Evolutionary conservation across 768 basidiomycete genomes (phyloP).

Genomic region (Hydnomerulius pinastri): DNA sequence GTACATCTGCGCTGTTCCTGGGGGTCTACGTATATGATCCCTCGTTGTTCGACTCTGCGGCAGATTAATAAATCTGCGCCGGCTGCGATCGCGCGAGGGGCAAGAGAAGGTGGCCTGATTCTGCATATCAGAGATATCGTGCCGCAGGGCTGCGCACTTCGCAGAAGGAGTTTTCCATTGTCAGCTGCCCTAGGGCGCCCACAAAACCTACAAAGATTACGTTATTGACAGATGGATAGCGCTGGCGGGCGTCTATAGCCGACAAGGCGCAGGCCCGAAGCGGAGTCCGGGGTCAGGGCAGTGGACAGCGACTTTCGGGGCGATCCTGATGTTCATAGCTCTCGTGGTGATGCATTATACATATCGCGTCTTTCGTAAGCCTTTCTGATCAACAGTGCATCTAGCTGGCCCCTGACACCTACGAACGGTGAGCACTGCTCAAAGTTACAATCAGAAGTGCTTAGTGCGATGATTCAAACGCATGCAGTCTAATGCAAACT

Average conservation of each 20-base stretch:
- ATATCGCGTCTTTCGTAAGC: neutral
- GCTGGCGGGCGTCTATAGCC: too few relatives aligned
- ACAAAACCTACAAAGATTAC: neutral
- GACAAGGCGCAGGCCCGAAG: neutral
- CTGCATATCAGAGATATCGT: neutral
- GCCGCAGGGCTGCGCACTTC: neutral
- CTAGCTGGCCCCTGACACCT: too few relatives aligned
- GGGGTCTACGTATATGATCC: too few relatives aligned
- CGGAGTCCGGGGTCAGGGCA: slow-evolving; percentile 1
- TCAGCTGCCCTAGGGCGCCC: neutral
- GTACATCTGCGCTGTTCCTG: too few relatives aligned
- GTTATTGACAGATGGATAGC: neutral
- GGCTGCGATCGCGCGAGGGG: neutral
- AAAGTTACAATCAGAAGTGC: neutral
- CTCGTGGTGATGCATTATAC: neutral
- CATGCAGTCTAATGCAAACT: neutral
- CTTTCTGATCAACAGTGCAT: neutral
- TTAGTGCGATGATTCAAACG: neutral
- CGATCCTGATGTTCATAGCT: neutral
- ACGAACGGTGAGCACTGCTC: neutral
- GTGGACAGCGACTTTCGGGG: neutral
- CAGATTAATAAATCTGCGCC: neutral
- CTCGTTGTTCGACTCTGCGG: neutral
- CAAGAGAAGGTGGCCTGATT: neutral
- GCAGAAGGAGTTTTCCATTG: neutral